phyloP scores from a whole-genome alignment of 768 basidiomycete species.

The Sarcodon aspratus region DNA sequence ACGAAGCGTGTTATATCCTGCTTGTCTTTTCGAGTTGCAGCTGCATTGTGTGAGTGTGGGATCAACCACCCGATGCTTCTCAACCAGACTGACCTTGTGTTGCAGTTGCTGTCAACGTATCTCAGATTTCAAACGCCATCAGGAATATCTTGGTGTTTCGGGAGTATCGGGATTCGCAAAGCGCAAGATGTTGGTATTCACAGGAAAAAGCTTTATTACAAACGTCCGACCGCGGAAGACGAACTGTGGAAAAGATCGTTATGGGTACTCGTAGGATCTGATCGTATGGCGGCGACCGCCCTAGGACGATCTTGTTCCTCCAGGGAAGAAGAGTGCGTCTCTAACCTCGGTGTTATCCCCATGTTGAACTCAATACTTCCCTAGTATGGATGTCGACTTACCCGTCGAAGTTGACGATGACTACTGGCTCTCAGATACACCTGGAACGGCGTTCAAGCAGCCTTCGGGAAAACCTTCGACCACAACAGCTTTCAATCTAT shows the following conservation, averaged over 20 bases:
- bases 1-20: conserved; percentile 41
- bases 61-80: conserved; percentile 8
- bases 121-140: conserved; percentile 34
- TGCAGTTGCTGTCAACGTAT: conserved; percentile 36
- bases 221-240: conserved; percentile 24
- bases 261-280: conserved; percentile 43
- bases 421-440: conserved; percentile 34
- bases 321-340: conserved; percentile 53
- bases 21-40: conserved; percentile 23
- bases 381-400: conserved; percentile 35
- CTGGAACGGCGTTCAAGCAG: conserved; percentile 30
- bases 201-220: conserved; percentile 22
- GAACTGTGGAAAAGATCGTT: conserved; percentile 43
- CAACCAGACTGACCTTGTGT: conserved; percentile 4
- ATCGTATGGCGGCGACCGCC: conserved; percentile 40
- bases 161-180: conserved; percentile 30
- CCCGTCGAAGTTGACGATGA: conserved; percentile 49
- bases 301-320: conserved; percentile 46
- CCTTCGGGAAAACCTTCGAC: conserved; percentile 30
- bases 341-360: neutral
- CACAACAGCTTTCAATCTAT: conserved; percentile 28
- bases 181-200: conserved; percentile 46
- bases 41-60: neutral
- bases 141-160: conserved; percentile 34
- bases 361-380: conserved; percentile 8